Evolutionary conservation across 805 yeast genomes (phyloP).

Genomic region (Huiozyma naganishii): DNA sequence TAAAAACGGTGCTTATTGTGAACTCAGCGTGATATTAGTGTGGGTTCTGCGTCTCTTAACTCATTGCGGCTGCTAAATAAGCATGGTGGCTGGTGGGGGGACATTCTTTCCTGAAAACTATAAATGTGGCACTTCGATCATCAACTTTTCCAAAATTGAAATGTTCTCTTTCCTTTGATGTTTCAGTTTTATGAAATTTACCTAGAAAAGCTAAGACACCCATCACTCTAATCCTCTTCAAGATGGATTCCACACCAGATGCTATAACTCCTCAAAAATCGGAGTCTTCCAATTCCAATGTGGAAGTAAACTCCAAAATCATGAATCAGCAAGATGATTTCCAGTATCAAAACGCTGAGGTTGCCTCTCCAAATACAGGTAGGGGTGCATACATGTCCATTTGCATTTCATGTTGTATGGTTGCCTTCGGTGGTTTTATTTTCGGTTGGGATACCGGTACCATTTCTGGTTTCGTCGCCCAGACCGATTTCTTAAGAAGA

Average conservation of each 20-base stretch:
- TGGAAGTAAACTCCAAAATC: slow-evolving; percentile 6
- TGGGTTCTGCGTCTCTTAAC: too few species aligned
- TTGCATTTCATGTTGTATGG: slow-evolving; percentile 24
- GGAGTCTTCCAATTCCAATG: slow-evolving; percentile 6
- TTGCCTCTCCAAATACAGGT: slow-evolving; percentile 1
- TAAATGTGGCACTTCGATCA: too few species aligned
- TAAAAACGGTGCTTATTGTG: too few species aligned
- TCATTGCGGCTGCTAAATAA: too few species aligned
- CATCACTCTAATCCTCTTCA: not conserved
- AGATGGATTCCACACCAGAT: slow-evolving; percentile 13
- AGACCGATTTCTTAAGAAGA: slow-evolving; percentile 43
- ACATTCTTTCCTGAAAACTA: too few species aligned
- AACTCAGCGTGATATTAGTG: too few species aligned
- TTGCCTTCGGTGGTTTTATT: slow-evolving; percentile 33
- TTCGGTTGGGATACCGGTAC: slow-evolving; percentile 72
- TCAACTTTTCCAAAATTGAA: too few species aligned
- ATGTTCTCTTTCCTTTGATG: too few species aligned
- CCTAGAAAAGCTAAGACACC: too few species aligned
- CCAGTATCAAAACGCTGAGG: not conserved
- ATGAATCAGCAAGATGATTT: slow-evolving; percentile 7
- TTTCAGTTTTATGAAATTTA: too few species aligned
- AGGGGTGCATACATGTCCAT: slow-evolving; percentile 28
- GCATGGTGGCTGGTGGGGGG: too few species aligned
- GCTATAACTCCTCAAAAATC: slow-evolving; percentile 10
- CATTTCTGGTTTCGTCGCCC: slow-evolving; percentile 58